A percentile compares a stretch with the other conserved stretches of the same genome.
phyloP scores from a whole-genome alignment of 2,329 filamentous ascomycete genomes.

The Pezicula rhizophila region DNA sequence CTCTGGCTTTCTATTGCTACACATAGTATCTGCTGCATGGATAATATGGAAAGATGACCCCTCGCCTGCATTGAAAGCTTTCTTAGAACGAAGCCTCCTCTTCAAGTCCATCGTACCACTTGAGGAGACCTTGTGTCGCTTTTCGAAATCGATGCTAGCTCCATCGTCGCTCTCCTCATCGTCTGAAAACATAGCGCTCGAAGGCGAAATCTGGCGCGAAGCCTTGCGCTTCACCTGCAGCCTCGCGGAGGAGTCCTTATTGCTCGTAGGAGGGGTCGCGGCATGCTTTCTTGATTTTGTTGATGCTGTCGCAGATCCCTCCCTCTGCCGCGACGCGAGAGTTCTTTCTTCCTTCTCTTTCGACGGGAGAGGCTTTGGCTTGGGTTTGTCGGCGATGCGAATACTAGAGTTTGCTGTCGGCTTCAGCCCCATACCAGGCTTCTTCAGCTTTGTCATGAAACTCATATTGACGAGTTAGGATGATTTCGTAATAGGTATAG shows the following conservation, averaged over 20 bases:
- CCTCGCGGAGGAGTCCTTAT: slow-evolving; percentile 4
- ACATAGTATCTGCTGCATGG: slow-evolving; percentile 53
- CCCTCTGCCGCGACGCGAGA: background rate
- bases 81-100: slow-evolving; percentile 18
- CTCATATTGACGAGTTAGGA: no score
- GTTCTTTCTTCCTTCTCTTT: background rate
- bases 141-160: slow-evolving; percentile 10
- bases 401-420: slow-evolving; percentile 5
- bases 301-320: slow-evolving; percentile 3
- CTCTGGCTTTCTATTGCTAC: slow-evolving; percentile 43
- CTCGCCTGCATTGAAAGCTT: slow-evolving; percentile 20
- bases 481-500: no score
- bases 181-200: slow-evolving; percentile 12
- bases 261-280: slow-evolving; percentile 8
- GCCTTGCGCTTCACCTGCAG: slow-evolving; percentile 14
- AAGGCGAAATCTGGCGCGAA: slow-evolving; percentile 13
- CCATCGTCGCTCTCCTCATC: slow-evolving; percentile 13
- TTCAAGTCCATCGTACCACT: slow-evolving; percentile 14
- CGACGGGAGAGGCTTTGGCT: background rate
- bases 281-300: slow-evolving; percentile 6
- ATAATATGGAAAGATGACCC: slow-evolving; percentile 35
- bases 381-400: slow-evolving; percentile 1
- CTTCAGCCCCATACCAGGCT: background rate
- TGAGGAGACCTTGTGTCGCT: slow-evolving; percentile 15
- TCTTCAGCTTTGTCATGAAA: background rate